phyloP scores from a whole-genome alignment of 805 yeast species.

The Ogataea wickerhamii region DNA sequence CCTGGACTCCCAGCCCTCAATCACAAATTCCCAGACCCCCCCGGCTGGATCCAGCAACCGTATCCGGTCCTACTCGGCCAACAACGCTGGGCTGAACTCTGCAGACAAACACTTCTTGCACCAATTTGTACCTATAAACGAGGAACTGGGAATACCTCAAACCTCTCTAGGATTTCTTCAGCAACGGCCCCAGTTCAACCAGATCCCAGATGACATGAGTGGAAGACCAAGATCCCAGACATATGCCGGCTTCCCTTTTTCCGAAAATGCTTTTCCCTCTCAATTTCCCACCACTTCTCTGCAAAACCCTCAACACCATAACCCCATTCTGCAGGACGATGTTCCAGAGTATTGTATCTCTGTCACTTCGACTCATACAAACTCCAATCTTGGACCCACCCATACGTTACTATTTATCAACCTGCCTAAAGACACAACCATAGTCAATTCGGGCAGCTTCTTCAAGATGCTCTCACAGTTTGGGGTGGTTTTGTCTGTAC shows the following conservation, averaged over 20 bases:
- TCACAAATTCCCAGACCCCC: constrained; percentile 14
- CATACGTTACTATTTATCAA: constrained; percentile 75
- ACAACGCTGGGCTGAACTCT: constrained; percentile 25
- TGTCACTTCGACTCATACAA: constrained; percentile 70
- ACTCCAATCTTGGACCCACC: constrained; percentile 69
- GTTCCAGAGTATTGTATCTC: constrained; percentile 55
- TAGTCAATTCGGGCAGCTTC: constrained; percentile 52
- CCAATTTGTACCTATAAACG: constrained; percentile 26
- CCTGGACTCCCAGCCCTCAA: constrained; percentile 20
- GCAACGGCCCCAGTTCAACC: constrained; percentile 10
- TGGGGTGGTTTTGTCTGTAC: constrained; percentile 58
- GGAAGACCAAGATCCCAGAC: constrained; percentile 43
- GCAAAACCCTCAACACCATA: constrained; percentile 13
- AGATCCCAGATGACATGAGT: constrained; percentile 10
- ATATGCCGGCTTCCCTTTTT: constrained; percentile 22
- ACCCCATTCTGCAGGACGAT: constrained; percentile 48
- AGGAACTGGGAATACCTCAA: constrained; percentile 13
- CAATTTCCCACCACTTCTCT: constrained; percentile 6
- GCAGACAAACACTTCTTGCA: constrained; percentile 28
- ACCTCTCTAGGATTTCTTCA: not conserved
- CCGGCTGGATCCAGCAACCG: constrained; percentile 24
- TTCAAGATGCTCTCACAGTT: constrained; percentile 51
- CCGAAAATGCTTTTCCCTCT: constrained; percentile 6
- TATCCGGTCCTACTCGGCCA: constrained; percentile 52
- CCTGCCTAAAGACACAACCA: constrained; percentile 48